Conservation (phyloP, 2,329 filamentous ascomycete species). For the Diaporthe aspalathi region DNA sequence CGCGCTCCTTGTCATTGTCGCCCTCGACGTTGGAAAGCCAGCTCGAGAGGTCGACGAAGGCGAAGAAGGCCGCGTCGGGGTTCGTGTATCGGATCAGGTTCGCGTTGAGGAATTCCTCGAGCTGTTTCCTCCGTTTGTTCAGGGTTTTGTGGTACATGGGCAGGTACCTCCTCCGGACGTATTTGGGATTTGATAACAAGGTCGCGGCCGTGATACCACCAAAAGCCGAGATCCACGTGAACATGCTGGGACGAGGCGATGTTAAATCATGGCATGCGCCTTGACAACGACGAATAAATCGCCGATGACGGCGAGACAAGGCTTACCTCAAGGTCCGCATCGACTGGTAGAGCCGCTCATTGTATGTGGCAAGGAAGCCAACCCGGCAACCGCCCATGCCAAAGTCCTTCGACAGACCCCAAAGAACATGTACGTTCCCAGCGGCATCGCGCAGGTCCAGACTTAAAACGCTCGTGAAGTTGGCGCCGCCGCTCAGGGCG, state of each 20-base stretch:
- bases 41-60: slow-evolving; percentile 29
- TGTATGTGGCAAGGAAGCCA: slow-evolving; percentile 35
- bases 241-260: slow-evolving; percentile 29
- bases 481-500: slow-evolving; percentile 30
- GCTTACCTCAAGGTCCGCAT: slow-evolving; percentile 38
- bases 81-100: slow-evolving; percentile 16
- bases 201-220: slow-evolving; percentile 26
- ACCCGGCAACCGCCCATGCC: slow-evolving; percentile 34
- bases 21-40: slow-evolving; percentile 32
- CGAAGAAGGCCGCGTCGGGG: slow-evolving; percentile 33
- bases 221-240: slow-evolving; percentile 36
- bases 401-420: slow-evolving; percentile 36
- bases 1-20: slow-evolving; percentile 17
- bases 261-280: not conserved
- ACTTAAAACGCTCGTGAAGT: slow-evolving; percentile 33
- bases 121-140: slow-evolving; percentile 28
- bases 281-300: not conserved
- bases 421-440: slow-evolving; percentile 35
- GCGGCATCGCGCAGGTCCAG: slow-evolving; percentile 30
- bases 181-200: slow-evolving; percentile 29
- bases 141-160: slow-evolving; percentile 31
- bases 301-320: not conserved
- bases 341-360: slow-evolving; percentile 34
- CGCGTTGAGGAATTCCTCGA: not conserved
- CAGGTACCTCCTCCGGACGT: slow-evolving; percentile 24